Evolutionary conservation across 2,329 filamentous ascomycete species (phyloP).

Genomic region (Penicillium sp.): DNA sequence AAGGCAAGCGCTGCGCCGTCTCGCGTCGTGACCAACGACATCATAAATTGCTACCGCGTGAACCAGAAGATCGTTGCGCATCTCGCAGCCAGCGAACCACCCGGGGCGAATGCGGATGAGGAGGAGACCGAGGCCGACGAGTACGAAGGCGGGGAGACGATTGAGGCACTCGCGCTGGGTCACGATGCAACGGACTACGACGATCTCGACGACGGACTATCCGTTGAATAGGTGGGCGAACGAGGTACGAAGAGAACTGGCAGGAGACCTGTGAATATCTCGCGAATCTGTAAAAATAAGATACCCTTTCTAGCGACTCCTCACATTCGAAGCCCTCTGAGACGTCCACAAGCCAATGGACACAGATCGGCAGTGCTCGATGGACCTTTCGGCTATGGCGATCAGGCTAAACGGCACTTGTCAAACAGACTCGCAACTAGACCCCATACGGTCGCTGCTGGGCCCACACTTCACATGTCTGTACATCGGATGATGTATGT

Average conservation of each 20-base stretch:
- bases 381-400: too few relatives aligned
- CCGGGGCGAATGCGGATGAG: slow-evolving; percentile 12
- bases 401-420: too few relatives aligned
- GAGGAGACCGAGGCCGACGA: slow-evolving; percentile 19
- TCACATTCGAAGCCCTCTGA: too few relatives aligned
- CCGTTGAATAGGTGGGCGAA: too few relatives aligned
- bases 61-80: slow-evolving; percentile 32
- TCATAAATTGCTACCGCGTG: slow-evolving; percentile 32
- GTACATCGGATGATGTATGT: too few relatives aligned
- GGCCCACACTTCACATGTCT: slow-evolving; percentile 8
- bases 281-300: too few relatives aligned
- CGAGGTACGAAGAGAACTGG: too few relatives aligned
- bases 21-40: slow-evolving; percentile 27
- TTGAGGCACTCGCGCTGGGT: slow-evolving; percentile 28
- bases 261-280: too few relatives aligned
- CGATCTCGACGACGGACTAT: slow-evolving; percentile 22
- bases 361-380: too few relatives aligned
- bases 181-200: slow-evolving; percentile 19
- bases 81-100: slow-evolving; percentile 23
- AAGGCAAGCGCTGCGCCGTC: slow-evolving; percentile 28
- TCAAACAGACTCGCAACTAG: too few relatives aligned
- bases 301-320: too few relatives aligned
- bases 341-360: too few relatives aligned
- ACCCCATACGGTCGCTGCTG: neutral
- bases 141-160: slow-evolving; percentile 31